Percentiles rank a stretch among this genome's conserved stretches.
These are phyloP conservation scores for Cyamopsis tetragonoloba DNA, from an alignment of 306 rosid genomes.

Conservation along the genomic window DNA sequence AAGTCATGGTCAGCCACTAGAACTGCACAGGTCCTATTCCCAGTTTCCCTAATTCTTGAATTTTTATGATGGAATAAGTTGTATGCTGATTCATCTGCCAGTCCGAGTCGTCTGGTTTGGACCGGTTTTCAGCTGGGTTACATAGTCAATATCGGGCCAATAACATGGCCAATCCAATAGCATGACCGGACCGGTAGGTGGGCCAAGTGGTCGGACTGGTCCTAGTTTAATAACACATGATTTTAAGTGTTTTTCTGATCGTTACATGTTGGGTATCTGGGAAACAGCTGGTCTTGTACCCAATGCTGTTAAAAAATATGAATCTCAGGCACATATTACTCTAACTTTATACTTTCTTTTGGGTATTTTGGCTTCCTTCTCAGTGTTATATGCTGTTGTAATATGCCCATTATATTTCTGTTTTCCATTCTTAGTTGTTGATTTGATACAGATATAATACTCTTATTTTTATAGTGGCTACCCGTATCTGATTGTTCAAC, in stretches of 20 bases:
- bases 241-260: not conserved
- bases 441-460: not conserved
- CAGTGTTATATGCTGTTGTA: constrained; percentile 1
- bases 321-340: not conserved
- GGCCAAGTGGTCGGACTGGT: no score
- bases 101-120: no score
- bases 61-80: no score
- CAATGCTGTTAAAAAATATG: not conserved
- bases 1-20: no score
- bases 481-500: constrained; percentile 33
- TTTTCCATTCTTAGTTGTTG: constrained; percentile 17
- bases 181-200: no score
- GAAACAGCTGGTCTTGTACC: constrained; percentile 1
- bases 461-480: constrained; percentile 11
- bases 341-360: not conserved
- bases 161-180: no score
- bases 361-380: not conserved
- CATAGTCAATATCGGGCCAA: no score
- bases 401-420: not conserved
- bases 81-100: no score
- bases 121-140: no score
- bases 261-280: not conserved
- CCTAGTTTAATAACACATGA: no score
- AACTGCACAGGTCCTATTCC: no score
- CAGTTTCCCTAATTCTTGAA: no score